Percentiles rank a stretch among this genome's conserved stretches.
phyloP scores from a whole-genome alignment of 2,329 filamentous ascomycete species.

The Diaporthe nobilis region DNA sequence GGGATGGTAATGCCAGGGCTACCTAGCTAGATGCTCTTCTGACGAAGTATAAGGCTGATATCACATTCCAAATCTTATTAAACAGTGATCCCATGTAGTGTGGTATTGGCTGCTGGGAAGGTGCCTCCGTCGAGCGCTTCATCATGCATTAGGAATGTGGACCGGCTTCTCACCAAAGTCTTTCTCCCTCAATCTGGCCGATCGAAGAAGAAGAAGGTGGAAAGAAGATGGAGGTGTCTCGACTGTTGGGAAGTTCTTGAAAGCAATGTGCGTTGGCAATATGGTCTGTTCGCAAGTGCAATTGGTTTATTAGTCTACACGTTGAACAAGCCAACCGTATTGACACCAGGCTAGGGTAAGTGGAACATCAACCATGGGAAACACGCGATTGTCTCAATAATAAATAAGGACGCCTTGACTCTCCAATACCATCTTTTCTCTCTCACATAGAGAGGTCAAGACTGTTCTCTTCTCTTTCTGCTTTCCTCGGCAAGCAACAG shows the following conservation, averaged over 20 bases:
- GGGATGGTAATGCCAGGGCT: not conserved
- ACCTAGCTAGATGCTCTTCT: not conserved
- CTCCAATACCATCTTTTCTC: not conserved
- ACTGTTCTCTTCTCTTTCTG: not conserved
- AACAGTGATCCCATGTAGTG: not conserved
- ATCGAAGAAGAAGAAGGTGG: not conserved
- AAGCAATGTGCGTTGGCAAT: not conserved
- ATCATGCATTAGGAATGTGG: not conserved
- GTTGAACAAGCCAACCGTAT: not conserved
- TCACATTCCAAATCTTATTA: not conserved
- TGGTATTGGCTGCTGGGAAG: not conserved
- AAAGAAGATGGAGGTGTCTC: not conserved
- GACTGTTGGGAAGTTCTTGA: no score
- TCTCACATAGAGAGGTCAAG: not conserved
- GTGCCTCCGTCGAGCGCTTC: not conserved
- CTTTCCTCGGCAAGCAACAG: not conserved
- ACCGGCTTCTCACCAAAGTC: not conserved
- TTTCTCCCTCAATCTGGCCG: not conserved
- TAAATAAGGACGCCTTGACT: not conserved
- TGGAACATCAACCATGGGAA: not conserved
- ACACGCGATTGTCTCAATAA: not conserved
- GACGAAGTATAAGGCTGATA: not conserved
- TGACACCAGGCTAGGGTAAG: not conserved
- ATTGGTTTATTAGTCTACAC: not conserved
- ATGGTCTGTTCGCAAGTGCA: not conserved